Conservation (phyloP, 768 basidiomycete species). For the Rhizopogon vinicolor region DNA sequence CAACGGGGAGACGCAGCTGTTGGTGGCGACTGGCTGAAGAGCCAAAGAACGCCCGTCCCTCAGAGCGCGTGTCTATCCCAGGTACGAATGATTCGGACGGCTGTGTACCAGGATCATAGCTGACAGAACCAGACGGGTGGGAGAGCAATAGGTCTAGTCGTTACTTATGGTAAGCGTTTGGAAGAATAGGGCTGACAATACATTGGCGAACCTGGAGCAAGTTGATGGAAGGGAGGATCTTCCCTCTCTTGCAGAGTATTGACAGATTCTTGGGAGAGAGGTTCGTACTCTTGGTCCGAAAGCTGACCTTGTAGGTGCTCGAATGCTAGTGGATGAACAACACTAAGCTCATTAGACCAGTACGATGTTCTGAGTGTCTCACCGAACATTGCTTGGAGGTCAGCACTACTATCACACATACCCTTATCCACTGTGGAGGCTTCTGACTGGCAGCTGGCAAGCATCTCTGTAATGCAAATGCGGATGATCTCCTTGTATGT, state of each 20-base stretch:
- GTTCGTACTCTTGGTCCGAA: neutral
- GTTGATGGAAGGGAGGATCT: neutral
- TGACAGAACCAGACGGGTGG: neutral
- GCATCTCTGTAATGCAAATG: slow-evolving; percentile 10
- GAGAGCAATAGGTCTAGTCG: neutral
- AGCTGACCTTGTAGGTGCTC: no score
- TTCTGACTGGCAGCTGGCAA: slow-evolving; percentile 14
- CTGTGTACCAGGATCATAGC: neutral
- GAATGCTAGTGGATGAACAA: neutral
- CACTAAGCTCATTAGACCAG: no score
- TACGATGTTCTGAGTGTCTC: neutral
- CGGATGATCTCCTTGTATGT: no score
- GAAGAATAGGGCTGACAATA: neutral
- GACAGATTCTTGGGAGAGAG: neutral
- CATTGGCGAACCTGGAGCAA: neutral
- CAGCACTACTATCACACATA: neutral
- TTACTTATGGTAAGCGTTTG: neutral
- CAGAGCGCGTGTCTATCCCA: neutral
- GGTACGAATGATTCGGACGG: neutral
- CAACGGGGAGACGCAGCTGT: neutral
- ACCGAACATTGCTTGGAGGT: neutral
- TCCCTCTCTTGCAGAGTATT: neutral
- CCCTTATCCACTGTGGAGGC: slow-evolving; percentile 3
- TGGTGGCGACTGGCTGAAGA: neutral
- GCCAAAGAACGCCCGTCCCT: neutral